Base-by-base conservation (phyloP, 805 yeast species). In the Diddensiella caesifluorescens region DNA sequence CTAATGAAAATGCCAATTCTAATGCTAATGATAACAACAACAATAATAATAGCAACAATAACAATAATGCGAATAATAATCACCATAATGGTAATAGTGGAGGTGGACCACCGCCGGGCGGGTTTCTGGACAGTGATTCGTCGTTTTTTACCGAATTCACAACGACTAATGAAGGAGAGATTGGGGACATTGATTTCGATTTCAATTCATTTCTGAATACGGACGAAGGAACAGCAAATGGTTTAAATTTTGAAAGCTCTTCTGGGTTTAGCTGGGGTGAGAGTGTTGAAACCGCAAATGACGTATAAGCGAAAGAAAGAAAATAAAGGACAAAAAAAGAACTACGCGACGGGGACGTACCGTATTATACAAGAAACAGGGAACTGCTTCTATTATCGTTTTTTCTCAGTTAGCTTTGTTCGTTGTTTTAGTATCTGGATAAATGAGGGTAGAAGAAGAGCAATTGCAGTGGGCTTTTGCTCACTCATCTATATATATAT, bases 191-290 rank as follows among this genome's bases (percentile, higher is more conserved):
- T 35, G 65, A 64, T 39, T 70, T 71, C 56, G 74, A 69, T 49
- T 62, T 70, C 48, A 71, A 70, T 47, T 62, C 68, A 3, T 64
- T 71, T 41, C 51, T 72, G 41, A 68, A 64, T 36, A 68, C 71
- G 6, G 71, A 65, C 42, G 62, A 42, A 15, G 33, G 34, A 3
- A 30, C 45, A 7, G 10, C 38, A 15, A 36, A 29, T 16, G 41
- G 45, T 4, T 22, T 44, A 19, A 32, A 30, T 15, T 46, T 42
- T 35, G 49, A 46, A 5, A n/a, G 42, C 2, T 22, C 46, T 5
- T 38, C 47, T 7, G 49, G 42, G 19, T 46, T 46, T 37, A 39
- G 29, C 27, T 46, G 49, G 49, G 36, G 39, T 16, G 49, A 46
- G 29, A 33, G 47, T 5, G 49, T 46, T 4, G 49, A 46, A 34